Base-by-base conservation (phyloP, 257 asterid species). In the Nicotiana tomentosiformis region DNA sequence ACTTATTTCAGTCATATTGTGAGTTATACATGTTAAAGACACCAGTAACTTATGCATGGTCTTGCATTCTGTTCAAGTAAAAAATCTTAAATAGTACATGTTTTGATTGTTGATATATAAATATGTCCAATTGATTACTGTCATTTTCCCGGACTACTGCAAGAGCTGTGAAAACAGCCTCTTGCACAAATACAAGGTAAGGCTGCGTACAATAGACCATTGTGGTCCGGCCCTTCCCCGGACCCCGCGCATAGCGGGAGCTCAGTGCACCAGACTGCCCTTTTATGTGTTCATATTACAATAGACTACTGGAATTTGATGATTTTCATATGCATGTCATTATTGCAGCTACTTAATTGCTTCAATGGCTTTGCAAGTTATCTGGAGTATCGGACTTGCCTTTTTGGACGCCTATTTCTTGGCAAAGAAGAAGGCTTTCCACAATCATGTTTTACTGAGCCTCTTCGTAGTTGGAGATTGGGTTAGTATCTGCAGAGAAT, bases 401-500 rank as follows among this genome's bases (percentile, higher is more conserved):
- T 51, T 77, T 10, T 58, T 90, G 55, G 93, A 89, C 35, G 93
- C 85, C 35, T 89, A 89, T 53, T 89, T 91, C 49, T 66, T 89
- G 84, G 77, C 86, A 60, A 81, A 77, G 83, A 89, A 89, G 87
- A 90, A 89, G 68, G 86, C 78, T 14, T 86, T 89, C 66, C 93
- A 85, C 70, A 90, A 84, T 77, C 87, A 85, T 18, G 66, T 85
- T 16, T 68, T 88, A 43, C 85, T 90, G 60, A 81, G 91, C 89
- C 88, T 90, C 77, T 88, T 87, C 15, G 90, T 82, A 5, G 91
- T 89, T 1, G 93, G 93, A 67, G 93, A 90, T 65, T 90, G 93
- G 93, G 93, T 90, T 20, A 85, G 93, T 84, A 10, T 74, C 85
- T 56, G 4, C 32, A n/a, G 30, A n/a, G 30, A 11, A 2, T 10